Conservation (phyloP, 768 basidiomycete genomes). For the Boletus insuetus region DNA sequence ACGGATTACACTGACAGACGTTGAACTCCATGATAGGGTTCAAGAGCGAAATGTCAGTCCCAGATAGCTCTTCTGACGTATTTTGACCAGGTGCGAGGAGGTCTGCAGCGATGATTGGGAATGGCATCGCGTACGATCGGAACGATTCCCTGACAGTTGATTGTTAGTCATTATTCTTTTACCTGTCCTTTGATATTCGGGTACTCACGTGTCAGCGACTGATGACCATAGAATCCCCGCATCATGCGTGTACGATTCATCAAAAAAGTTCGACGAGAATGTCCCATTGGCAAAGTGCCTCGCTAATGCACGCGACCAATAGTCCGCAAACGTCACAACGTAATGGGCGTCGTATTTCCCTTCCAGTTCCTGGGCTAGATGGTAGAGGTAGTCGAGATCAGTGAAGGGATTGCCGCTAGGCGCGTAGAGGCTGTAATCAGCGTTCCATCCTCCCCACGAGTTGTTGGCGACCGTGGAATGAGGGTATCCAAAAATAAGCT, state of each 20-base stretch:
- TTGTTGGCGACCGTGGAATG: constrained; percentile 11
- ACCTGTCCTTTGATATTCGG: constrained; percentile 9
- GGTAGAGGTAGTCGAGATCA: constrained; percentile 14
- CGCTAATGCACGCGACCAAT: constrained; percentile 24
- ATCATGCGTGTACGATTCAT: constrained; percentile 31
- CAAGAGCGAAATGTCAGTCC: constrained; percentile 26
- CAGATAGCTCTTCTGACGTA: constrained; percentile 16
- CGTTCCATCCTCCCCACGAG: constrained; percentile 34
- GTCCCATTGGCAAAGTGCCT: constrained; percentile 41
- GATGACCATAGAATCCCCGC: constrained; percentile 35
- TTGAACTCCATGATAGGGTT: constrained; percentile 36
- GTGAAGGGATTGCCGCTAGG: constrained; percentile 18
- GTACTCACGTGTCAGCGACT: constrained; percentile 31
- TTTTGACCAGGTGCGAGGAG: constrained; percentile 26
- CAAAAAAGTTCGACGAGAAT: constrained; percentile 27
- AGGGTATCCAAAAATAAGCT: constrained; percentile 34
- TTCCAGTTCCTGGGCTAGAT: constrained; percentile 23
- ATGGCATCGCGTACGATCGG: constrained; percentile 32
- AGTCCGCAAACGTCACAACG: constrained; percentile 29
- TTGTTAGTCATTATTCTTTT: not conserved
- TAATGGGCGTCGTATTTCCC: constrained; percentile 33
- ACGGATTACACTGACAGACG: constrained; percentile 20
- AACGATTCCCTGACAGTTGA: constrained; percentile 27
- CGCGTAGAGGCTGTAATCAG: constrained; percentile 13
- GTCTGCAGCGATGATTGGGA: constrained; percentile 37